A percentile compares a stretch with the other conserved stretches of the same genome.
phyloP scores from a whole-genome alignment of 768 basidiomycete species.

The Pisolithus albus region DNA sequence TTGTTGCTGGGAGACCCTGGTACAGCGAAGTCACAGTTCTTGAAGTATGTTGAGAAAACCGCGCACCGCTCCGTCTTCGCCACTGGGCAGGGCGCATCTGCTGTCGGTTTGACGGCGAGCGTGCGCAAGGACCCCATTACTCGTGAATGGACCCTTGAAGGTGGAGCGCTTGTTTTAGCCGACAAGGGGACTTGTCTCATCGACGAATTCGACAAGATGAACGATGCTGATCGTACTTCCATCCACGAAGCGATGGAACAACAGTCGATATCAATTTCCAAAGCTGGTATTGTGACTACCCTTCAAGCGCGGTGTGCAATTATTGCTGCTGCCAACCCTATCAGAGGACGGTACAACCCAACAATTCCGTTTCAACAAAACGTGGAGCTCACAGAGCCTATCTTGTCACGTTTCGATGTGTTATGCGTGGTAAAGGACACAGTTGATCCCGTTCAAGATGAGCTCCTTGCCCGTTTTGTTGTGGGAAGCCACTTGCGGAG shows the following conservation, averaged over 20 bases:
- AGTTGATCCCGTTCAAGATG: constrained; percentile 95
- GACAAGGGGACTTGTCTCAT: constrained; percentile 98
- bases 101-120: constrained; percentile 96
- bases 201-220: constrained; percentile 99
- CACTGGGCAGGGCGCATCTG: constrained; percentile 96
- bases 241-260: constrained; percentile 99
- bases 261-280: constrained; percentile 97
- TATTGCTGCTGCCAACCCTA: constrained; percentile 96
- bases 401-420: constrained; percentile 96
- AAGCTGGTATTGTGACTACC: constrained; percentile 98
- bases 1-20: constrained; percentile 96
- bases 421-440: constrained; percentile 97
- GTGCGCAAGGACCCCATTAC: constrained; percentile 99
- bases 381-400: constrained; percentile 97
- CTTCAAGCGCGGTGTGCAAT: constrained; percentile 97
- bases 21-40: constrained; percentile 97
- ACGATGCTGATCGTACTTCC: constrained; percentile 93
- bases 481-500: constrained; percentile 93
- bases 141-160: constrained; percentile 97
- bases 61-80: constrained; percentile 97
- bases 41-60: constrained; percentile 99
- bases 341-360: constrained; percentile 95
- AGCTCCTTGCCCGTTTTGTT: constrained; percentile 94
- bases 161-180: constrained; percentile 95
- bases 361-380: constrained; percentile 98